phyloP scores from a whole-genome alignment of 2,329 filamentous ascomycete species.

The Colletotrichum magnum region DNA sequence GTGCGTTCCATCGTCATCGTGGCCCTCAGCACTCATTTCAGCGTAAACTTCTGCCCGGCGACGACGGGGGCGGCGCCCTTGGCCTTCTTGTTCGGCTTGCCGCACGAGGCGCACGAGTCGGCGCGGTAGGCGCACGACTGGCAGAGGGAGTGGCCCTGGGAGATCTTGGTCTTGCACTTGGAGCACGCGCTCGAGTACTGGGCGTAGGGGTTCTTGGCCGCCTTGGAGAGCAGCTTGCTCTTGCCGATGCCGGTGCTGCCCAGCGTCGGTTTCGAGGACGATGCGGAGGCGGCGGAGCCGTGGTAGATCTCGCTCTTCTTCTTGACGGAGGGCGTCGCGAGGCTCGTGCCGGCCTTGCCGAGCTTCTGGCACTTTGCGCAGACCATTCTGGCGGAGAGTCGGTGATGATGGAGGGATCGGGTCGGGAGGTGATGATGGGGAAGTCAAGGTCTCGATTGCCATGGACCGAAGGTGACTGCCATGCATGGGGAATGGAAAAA shows the following conservation, averaged over 20 bases:
- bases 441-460: not conserved
- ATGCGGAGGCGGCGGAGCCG: conserved; percentile 66
- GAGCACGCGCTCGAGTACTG: conserved; percentile 74
- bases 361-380: conserved; percentile 76
- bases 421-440: not conserved
- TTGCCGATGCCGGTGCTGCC: conserved; percentile 73
- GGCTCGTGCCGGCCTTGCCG: conserved; percentile 67
- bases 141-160: conserved; percentile 72
- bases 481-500: not conserved
- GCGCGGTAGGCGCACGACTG: conserved; percentile 74
- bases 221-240: conserved; percentile 76
- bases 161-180: conserved; percentile 74
- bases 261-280: conserved; percentile 64
- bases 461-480: not conserved
- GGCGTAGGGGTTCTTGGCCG: conserved; percentile 76
- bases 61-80: conserved; percentile 67
- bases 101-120: conserved; percentile 75
- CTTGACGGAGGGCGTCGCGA: conserved; percentile 76
- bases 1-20: not conserved
- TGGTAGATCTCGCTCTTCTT: conserved; percentile 78
- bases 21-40: conserved; percentile 60
- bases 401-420: too few relatives aligned
- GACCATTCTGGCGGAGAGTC: conserved; percentile 63
- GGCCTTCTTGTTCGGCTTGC: conserved; percentile 68
- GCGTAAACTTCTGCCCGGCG: conserved; percentile 72